Percentiles rank a stretch among this genome's conserved stretches.
Conservation (phyloP, 257 asterid species). For the Scutellaria galericulata region DNA sequence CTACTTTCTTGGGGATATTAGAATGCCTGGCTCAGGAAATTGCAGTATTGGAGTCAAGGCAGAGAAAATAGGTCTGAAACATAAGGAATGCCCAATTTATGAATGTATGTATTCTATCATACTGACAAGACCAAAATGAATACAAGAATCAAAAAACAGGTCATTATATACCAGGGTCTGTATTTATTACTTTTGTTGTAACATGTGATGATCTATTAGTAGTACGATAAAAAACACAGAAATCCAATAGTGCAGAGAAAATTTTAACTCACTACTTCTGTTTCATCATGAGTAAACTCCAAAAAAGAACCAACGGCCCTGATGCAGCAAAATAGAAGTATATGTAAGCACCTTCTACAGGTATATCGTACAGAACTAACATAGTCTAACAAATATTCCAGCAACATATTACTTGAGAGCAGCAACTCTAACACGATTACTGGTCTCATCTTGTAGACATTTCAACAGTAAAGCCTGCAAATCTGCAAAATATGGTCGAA, state of each 20-base stretch:
- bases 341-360: slow-evolving; percentile 31
- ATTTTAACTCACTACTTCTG: slow-evolving; percentile 79
- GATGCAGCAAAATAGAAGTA: slow-evolving; percentile 46
- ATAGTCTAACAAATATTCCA: slow-evolving; percentile 22
- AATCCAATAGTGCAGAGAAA: slow-evolving; percentile 27
- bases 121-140: slow-evolving; percentile 23
- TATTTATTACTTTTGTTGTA: background rate
- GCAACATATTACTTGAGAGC: slow-evolving; percentile 84
- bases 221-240: slow-evolving; percentile 18
- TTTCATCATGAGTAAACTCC: slow-evolving; percentile 91
- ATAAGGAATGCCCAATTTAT: background rate
- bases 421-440: slow-evolving; percentile 93
- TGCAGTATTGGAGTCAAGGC: background rate
- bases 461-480: slow-evolving; percentile 84
- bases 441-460: slow-evolving; percentile 97
- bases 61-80: slow-evolving; percentile 14
- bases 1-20: background rate
- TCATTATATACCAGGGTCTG: background rate
- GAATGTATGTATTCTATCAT: background rate
- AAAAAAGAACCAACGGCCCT: slow-evolving; percentile 99
- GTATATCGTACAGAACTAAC: slow-evolving; percentile 21
- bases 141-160: background rate
- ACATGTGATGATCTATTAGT: background rate
- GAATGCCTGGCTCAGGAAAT: slow-evolving; percentile 1
- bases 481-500: slow-evolving; percentile 84